Evolutionary conservation across 2,329 filamentous ascomycete genomes (phyloP).

Genomic region (Xylariaceae sp.): DNA sequence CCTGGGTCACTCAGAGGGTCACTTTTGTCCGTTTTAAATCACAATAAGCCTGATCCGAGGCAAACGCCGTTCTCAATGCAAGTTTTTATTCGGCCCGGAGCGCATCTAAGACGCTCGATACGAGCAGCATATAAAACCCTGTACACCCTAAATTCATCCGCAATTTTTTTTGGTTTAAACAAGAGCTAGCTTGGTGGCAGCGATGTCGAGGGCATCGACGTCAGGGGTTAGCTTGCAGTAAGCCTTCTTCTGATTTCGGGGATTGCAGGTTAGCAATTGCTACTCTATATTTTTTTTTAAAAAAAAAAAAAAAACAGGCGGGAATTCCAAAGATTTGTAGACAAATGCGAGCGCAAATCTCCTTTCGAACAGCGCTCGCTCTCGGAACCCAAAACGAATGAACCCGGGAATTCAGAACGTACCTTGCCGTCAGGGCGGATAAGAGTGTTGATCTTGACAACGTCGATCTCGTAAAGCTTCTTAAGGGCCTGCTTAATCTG

Average conservation of each 20-base stretch:
- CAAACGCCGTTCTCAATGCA: conserved; percentile 34
- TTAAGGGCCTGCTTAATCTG: conserved; percentile 98
- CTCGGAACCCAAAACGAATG: conserved; percentile 43
- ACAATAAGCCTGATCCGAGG: conserved; percentile 31
- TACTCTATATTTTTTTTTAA: conserved; percentile 6
- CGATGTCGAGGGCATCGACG: conserved; percentile 98
- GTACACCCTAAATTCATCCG: conserved; percentile 16
- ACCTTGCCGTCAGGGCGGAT: conserved; percentile 52
- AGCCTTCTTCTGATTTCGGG: conserved; percentile 70
- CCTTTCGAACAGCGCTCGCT: too few relatives aligned
- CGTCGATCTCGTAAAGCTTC: conserved; percentile 99
- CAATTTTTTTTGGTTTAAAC: conserved; percentile 59
- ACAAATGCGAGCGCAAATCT: background rate
- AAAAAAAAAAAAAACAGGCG: conserved; percentile 13
- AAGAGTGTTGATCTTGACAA: conserved; percentile 98
- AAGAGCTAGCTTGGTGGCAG: conserved; percentile 96
- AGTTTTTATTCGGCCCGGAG: conserved; percentile 26
- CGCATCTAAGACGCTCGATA: conserved; percentile 22
- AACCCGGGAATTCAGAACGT: background rate
- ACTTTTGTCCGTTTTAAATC: conserved; percentile 31
- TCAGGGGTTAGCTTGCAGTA: conserved; percentile 93
- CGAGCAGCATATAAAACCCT: conserved; percentile 19
- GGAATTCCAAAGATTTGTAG: background rate
- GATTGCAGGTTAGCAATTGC: background rate
- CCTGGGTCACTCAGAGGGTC: conserved; percentile 22